A percentile compares a stretch with the other conserved stretches of the same genome.
Conservation (phyloP, 169 alveolate species). For the Babesia divergens region DNA sequence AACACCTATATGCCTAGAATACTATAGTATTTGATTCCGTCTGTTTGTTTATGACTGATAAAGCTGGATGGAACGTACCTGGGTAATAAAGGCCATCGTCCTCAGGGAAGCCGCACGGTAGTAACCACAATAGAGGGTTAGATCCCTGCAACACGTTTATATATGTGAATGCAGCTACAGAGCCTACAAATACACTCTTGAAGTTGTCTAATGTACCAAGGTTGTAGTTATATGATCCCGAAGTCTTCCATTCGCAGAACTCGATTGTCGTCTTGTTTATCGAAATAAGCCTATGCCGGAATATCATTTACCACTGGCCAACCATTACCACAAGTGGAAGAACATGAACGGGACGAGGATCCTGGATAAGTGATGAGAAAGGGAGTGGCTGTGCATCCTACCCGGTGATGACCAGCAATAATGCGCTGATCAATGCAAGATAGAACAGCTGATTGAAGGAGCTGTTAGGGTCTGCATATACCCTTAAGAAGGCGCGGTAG, state of each 20-base stretch:
- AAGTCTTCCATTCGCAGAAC: slow-evolving; percentile 28
- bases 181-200: slow-evolving; percentile 38
- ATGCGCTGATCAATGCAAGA: slow-evolving; percentile 22
- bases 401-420: slow-evolving; percentile 41
- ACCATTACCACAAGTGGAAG: slow-evolving; percentile 49
- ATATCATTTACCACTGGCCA: too few species aligned
- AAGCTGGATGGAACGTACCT: not conserved
- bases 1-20: not conserved
- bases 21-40: slow-evolving; percentile 8
- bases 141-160: slow-evolving; percentile 44
- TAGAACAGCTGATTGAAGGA: slow-evolving; percentile 53
- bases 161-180: not conserved
- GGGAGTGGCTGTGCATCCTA: not conserved
- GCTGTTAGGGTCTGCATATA: slow-evolving; percentile 48
- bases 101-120: slow-evolving; percentile 48
- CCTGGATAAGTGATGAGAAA: slow-evolving; percentile 5
- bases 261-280: slow-evolving; percentile 61
- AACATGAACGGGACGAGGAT: slow-evolving; percentile 49
- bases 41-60: not conserved
- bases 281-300: slow-evolving; percentile 17
- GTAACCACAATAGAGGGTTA: slow-evolving; percentile 41
- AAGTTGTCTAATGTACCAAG: slow-evolving; percentile 37
- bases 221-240: slow-evolving; percentile 32
- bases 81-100: slow-evolving; percentile 58
- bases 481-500: not conserved